Percentiles rank a stretch among this genome's conserved stretches.
Conservation (phyloP, 1,284 basidiomycete genomes). For the Albatrellus sp. region DNA sequence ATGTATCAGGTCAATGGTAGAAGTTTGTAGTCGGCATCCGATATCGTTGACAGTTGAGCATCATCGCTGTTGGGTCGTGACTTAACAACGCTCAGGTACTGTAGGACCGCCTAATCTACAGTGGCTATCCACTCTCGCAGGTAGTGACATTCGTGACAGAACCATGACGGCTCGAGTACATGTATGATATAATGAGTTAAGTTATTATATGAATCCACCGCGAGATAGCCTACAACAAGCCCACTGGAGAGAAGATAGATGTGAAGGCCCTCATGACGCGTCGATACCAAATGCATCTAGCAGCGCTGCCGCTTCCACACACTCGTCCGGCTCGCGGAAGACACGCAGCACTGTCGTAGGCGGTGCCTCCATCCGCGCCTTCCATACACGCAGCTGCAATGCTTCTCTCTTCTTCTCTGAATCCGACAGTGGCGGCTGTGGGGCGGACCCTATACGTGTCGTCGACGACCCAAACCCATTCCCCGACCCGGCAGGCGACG, state of each 20-base stretch:
- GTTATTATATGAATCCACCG: too few relatives aligned
- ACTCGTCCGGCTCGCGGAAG: conserved; percentile 55
- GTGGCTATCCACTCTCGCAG: too few relatives aligned
- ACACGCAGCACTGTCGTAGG: conserved; percentile 42
- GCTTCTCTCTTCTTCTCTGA: conserved; percentile 39
- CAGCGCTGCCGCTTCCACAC: conserved; percentile 35
- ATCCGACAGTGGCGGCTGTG: background rate
- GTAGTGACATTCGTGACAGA: too few relatives aligned
- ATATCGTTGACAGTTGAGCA: too few relatives aligned
- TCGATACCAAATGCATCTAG: conserved; percentile 11
- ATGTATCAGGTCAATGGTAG: too few relatives aligned
- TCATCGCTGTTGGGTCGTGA: too few relatives aligned
- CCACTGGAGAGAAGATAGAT: background rate
- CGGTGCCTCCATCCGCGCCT: conserved; percentile 44
- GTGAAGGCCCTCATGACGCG: background rate
- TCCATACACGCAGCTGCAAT: conserved; percentile 48
- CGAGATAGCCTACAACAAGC: background rate
- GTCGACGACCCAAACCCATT: conserved; percentile 9
- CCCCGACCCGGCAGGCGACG: conserved; percentile 1
- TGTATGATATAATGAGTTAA: too few relatives aligned
- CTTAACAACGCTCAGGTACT: too few relatives aligned
- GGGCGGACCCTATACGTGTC: background rate
- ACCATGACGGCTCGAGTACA: too few relatives aligned
- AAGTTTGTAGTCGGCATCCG: too few relatives aligned
- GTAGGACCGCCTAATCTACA: too few relatives aligned